Evolutionary conservation across 2,329 filamentous ascomycete genomes (phyloP).

Genomic region (Ophiocordyceps camponoti-saundersi): DNA sequence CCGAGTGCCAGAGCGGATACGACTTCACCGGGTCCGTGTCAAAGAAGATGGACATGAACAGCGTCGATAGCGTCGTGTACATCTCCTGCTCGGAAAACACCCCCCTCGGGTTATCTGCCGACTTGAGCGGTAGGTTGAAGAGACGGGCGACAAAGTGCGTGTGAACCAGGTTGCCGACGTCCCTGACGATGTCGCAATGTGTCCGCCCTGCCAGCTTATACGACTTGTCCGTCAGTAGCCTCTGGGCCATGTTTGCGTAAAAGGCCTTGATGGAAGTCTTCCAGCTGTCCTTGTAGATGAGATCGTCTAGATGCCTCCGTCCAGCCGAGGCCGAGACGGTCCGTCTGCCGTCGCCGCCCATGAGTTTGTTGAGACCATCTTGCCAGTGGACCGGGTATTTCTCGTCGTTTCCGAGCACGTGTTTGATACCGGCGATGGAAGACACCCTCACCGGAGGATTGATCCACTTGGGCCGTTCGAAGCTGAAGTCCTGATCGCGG

Average conservation of each 20-base stretch:
- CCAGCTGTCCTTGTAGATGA: slow-evolving; percentile 47
- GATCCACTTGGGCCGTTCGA: slow-evolving; percentile 38
- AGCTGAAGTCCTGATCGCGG: slow-evolving; percentile 53
- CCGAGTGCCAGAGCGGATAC: slow-evolving; percentile 44
- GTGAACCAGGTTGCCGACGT: slow-evolving; percentile 51
- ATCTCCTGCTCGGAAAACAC: slow-evolving; percentile 37
- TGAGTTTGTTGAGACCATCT: slow-evolving; percentile 43
- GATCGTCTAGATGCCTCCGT: slow-evolving; percentile 33
- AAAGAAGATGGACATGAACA: slow-evolving; percentile 50
- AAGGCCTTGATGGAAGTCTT: slow-evolving; percentile 45
- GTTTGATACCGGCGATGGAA: slow-evolving; percentile 42
- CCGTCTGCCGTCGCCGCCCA: slow-evolving; percentile 30
- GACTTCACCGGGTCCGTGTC: slow-evolving; percentile 49
- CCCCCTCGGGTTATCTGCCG: slow-evolving; percentile 39
- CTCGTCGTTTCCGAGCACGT: slow-evolving; percentile 41
- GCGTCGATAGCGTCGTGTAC: slow-evolving; percentile 44
- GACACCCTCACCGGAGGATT: slow-evolving; percentile 36
- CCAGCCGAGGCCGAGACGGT: slow-evolving; percentile 29
- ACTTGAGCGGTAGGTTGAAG: slow-evolving; percentile 53
- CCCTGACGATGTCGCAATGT: slow-evolving; percentile 55
- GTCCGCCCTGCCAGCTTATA: slow-evolving; percentile 36
- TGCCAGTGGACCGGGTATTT: slow-evolving; percentile 52
- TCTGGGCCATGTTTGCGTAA: slow-evolving; percentile 43
- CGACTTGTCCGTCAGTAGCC: slow-evolving; percentile 46
- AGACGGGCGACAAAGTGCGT: slow-evolving; percentile 44